Base-by-base conservation (phyloP, 169 alveolate species). In the Cryptosporidium parvum region DNA sequence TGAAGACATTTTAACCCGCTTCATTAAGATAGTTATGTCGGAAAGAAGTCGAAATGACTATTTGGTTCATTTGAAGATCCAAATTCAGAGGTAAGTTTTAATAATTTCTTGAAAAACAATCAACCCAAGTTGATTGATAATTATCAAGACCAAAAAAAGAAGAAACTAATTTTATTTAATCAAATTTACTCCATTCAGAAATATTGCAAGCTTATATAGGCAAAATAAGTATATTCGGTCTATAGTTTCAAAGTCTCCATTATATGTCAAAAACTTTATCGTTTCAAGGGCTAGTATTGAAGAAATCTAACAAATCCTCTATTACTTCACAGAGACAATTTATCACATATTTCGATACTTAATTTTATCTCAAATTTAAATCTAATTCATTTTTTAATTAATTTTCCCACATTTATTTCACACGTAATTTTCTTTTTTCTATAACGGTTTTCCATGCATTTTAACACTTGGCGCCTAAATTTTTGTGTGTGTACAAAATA, bases 71-170 rank as follows among this genome's bases (percentile, higher is more conserved):
- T 37, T 45, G 2, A 61, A 42, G 21, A 23, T 45, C 21, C 69
- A 62, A 39, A 42, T 80, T 21, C 69, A 65, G 29, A 80, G 73
- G 89, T 80, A 59, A n/a, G 89, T 80, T 42, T n/a, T 21, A 56
- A 5, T 56, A 56, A 21, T 3, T 23, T 56, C 18, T n/a, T 21
- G 35, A 53, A n/a, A 16, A 23, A 2, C 35, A 56, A 26, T 26
- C 56, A 48, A 1, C 39, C 31, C 21, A 6, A 0, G 65, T 56
- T 56, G 67, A 29, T 26, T 42, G 48, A 42, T 42, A 6, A 42
- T 42, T 21, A 21, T 56, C 1, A n/a, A 23, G 7, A n/a, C 9
- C 8, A 56, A n/a, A 0, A 56, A 56, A 21, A n/a, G 3, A 16
- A 56, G 3, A n/a, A 16, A 9, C n/a, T n/a, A 14, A 52, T 53